These are phyloP conservation scores for Aspergillus pseudonomiae DNA, from an alignment of 2,329 filamentous ascomycete genomes.

Conservation along the genomic window DNA sequence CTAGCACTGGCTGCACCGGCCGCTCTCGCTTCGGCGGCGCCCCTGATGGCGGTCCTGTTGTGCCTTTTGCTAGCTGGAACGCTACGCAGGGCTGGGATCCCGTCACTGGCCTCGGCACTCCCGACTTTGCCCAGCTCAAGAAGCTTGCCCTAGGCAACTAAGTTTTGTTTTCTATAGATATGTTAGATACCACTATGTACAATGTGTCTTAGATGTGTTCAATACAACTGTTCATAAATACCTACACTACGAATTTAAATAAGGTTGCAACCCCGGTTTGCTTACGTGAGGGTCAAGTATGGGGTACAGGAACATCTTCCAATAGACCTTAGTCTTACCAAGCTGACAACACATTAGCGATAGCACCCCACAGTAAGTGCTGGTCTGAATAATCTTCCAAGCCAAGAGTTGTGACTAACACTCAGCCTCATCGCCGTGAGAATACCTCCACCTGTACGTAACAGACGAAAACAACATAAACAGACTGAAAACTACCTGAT, in stretches of 20 bases:
- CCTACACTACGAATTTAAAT: background rate
- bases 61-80: slow-evolving; percentile 55
- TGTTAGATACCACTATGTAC: background rate
- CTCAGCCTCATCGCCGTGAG: background rate
- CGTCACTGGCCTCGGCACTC: slow-evolving; percentile 49
- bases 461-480: background rate
- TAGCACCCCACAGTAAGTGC: background rate
- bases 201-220: background rate
- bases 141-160: slow-evolving; percentile 7
- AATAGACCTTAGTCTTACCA: background rate
- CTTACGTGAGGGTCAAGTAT: background rate
- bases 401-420: background rate
- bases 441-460: background rate
- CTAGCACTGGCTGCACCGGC: slow-evolving; percentile 52
- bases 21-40: slow-evolving; percentile 45
- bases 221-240: too few relatives aligned
- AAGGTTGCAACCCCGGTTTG: background rate
- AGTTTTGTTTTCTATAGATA: background rate
- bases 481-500: background rate
- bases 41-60: slow-evolving; percentile 39
- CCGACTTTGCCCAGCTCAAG: slow-evolving; percentile 32
- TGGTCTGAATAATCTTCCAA: background rate
- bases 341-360: background rate
- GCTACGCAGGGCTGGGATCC: slow-evolving; percentile 56
- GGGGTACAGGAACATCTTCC: background rate